Evolutionary conservation across 2,329 filamentous ascomycete species (phyloP).

Genomic region (Paecilomyces formosus): DNA sequence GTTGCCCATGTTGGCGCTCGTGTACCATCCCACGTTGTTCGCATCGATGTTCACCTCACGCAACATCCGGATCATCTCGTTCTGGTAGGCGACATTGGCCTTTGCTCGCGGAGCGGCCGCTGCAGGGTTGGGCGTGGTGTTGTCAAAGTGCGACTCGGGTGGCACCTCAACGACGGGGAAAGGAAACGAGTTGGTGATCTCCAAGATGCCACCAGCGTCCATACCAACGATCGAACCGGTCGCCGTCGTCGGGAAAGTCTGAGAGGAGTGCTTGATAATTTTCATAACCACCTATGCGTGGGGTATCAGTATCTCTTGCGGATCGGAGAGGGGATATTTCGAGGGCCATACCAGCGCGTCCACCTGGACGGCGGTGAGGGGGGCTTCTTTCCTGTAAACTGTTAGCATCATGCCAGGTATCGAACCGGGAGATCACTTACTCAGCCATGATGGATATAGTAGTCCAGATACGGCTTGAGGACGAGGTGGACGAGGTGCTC

Average conservation of each 20-base stretch:
- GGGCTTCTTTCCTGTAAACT: constrained; percentile 52
- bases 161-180: constrained; percentile 77
- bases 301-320: constrained; percentile 17
- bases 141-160: constrained; percentile 64
- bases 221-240: constrained; percentile 90
- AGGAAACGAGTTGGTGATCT: constrained; percentile 91
- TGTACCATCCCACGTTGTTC: constrained; percentile 98
- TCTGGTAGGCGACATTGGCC: constrained; percentile 79
- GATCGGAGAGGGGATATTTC: constrained; percentile 25
- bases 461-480: constrained; percentile 11
- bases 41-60: constrained; percentile 98
- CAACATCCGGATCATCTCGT: constrained; percentile 93
- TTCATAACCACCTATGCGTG: constrained; percentile 77
- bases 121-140: constrained; percentile 62
- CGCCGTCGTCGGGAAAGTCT: constrained; percentile 77
- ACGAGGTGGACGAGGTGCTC: constrained; percentile 8
- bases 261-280: constrained; percentile 91
- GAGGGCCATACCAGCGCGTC: constrained; percentile 71
- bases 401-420: constrained; percentile 15
- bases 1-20: constrained; percentile 96
- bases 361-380: constrained; percentile 83
- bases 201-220: constrained; percentile 72
- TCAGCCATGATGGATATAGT: constrained; percentile 24
- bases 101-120: constrained; percentile 88
- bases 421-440: constrained; percentile 11